These are phyloP conservation scores for Cladosporium sp. DNA, from an alignment of 2,329 filamentous ascomycete genomes.

Conservation along the genomic window DNA sequence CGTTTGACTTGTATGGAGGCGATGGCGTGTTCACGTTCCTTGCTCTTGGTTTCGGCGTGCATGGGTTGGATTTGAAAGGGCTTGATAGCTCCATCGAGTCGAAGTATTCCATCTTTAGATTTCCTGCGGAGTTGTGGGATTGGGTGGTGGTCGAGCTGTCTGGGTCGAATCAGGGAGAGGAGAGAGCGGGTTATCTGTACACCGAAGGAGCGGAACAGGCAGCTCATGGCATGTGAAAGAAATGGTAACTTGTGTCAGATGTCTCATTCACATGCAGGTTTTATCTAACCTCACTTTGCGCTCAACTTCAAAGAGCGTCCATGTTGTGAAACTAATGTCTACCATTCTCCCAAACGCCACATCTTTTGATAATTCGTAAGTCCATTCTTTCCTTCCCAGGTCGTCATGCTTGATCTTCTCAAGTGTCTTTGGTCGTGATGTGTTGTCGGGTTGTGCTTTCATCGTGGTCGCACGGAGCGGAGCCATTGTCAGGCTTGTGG, in stretches of 20 bases:
- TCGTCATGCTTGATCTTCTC: conserved; percentile 7
- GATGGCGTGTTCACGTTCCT: not conserved
- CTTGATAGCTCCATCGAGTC: not conserved
- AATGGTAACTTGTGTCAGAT: not conserved
- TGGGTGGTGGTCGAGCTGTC: not conserved
- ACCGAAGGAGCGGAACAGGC: not conserved
- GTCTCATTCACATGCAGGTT: not conserved
- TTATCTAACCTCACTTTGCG: conserved; percentile 3
- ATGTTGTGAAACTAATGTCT: not conserved
- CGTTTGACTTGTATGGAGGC: not conserved
- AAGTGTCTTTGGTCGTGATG: conserved; percentile 4
- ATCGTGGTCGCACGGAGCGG: not conserved
- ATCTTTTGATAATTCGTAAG: conserved; percentile 1
- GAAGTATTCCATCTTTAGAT: not conserved
- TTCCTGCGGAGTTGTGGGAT: not conserved
- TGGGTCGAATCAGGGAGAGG: not conserved
- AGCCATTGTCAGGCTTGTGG: not conserved
- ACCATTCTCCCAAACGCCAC: not conserved
- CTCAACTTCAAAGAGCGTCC: not conserved
- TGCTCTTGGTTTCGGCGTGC: not conserved
- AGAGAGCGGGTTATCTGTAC: not conserved
- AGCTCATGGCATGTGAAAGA: not conserved
- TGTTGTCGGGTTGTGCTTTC: not conserved
- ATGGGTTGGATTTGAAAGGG: not conserved
- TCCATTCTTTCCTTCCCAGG: not conserved